Base-by-base conservation (phyloP, 2,329 filamentous ascomycete species). In the Aureobasidium mangrovei region DNA sequence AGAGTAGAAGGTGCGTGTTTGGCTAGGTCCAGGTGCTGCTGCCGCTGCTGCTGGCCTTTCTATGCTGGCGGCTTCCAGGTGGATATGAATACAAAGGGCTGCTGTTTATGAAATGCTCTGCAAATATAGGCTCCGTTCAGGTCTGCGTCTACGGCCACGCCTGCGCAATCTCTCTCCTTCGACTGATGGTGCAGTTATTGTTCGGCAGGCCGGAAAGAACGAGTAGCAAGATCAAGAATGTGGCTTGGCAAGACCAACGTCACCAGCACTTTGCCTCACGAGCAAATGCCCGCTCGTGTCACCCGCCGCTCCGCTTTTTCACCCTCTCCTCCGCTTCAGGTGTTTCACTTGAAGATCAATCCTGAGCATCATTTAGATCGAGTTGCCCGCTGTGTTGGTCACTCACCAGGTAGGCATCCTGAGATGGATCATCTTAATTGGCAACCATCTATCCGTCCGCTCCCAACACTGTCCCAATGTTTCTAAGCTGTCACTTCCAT, bases 161-260 rank as follows among this genome's bases (percentile, higher is more conserved):
- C 47, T 33, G 47, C 29, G 42, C 47, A 51, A 51, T 51, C 47
- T 51, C 38, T 51, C 31, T 29, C 47, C 47, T 42, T 41, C 18
- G 36, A 27, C 39, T 27, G 47, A 38, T 51, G 38, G 29, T 51
- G 38, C 24, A 28, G 47, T 42, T 51, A 35, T 42, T 51, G 47
- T 51, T 51, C 47, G 47, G 47, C 47, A 51, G 36, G 38, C 36
- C 47, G 47, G 46, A 41, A 49, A 51, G 47, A 51, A 51, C 47
- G 47, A 41, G 47, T 42, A 42, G 47, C 47, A 51, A 51, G 47
- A 41, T 51, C 28, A 51, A 51, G 47, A 36, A 51, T 29, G 38
- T 35, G 47, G 38, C 47, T 41, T 41, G 39, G 31, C 26, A 35
- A 31, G 45, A 49, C 46, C 35, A 36, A 36, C 36, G 18, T 40